Base-by-base conservation (phyloP, 1,284 basidiomycete genomes). In the Ceratobasidium sp. region DNA sequence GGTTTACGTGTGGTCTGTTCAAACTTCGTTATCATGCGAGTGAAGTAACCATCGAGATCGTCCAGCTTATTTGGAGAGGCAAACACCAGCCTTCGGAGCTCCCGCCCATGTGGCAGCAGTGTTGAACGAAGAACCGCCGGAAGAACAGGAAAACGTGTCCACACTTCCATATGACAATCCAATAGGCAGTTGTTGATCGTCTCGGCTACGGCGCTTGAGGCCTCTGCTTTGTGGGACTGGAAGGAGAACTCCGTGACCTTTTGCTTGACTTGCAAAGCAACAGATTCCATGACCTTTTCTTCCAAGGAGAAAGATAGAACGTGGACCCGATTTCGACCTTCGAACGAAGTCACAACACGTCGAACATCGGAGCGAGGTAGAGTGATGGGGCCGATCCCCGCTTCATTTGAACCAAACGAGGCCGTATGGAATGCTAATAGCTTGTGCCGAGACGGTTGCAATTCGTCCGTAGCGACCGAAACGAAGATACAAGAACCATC, bases 131-230 rank as follows among this genome's bases (percentile, higher is more conserved):
- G 86, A 44, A 92, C 86, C 0, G 89, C 89, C 1, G 90, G 85
- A 0, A 89, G 80, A 10, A 91, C 90, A 0, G 91, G 90, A 80
- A 90, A 91, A 2, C 90, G 88, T 3, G 87, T 89, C 90, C 90
- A 91, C 59, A 90, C 87, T 20, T 91, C 90, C 0, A 85, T 81
- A 77, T 90, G 87, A 71, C 89, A 90, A 77, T 90, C 89, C 6
- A 91, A 82, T 8, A 91, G 82, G 64, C 84, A 87, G 70, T 91
- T 91, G 79, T 89, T 78, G 0, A 87, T 86, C 1, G 55, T 79
- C 33, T 50, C 68, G 3, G 35, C 30, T 27, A 27, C 30, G 23
- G 20, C 7, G 23, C 60, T 46, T 27, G 54, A 46, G 14, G 23
- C n/a, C 30, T 68, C 23, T 27, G 48, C 30, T 57, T 69, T 46